Conservation (phyloP, 495 filamentous ascomycete species). For the Neurospora sp. region DNA sequence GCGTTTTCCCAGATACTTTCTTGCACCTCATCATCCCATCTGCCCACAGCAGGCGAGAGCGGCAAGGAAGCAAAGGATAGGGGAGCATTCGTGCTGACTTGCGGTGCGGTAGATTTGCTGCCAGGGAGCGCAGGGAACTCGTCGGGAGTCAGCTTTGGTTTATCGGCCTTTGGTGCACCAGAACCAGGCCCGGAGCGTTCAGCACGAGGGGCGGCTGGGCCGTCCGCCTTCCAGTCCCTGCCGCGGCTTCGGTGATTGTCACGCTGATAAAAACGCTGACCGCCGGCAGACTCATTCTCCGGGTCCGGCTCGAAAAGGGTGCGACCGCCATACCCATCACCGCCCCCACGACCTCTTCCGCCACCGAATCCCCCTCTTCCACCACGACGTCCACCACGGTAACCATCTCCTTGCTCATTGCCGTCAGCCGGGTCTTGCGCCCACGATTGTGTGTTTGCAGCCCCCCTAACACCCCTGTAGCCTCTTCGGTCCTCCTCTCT, state of each 20-base stretch:
- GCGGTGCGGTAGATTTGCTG: neutral
- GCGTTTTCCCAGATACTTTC: neutral
- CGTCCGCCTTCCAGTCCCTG: neutral
- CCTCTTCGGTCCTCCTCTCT: constrained; percentile 20
- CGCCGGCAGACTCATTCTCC: neutral
- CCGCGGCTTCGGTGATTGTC: neutral
- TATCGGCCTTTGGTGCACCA: constrained; percentile 11
- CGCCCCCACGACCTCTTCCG: constrained; percentile 10
- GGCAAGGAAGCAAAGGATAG: constrained; percentile 3
- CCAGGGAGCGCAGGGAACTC: constrained; percentile 35
- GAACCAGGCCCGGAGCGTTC: neutral
- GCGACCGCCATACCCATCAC: constrained; percentile 3
- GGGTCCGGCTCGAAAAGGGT: neutral
- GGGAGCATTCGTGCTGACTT: neutral
- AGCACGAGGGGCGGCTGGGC: neutral
- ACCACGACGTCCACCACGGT: constrained; percentile 16
- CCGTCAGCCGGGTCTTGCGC: constrained; percentile 6
- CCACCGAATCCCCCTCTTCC: constrained; percentile 13
- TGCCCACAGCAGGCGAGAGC: constrained; percentile 25
- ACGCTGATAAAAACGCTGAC: neutral
- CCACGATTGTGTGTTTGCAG: neutral
- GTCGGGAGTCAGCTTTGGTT: constrained; percentile 13
- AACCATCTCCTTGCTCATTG: constrained; percentile 7
- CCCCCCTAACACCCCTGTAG: constrained; percentile 29
- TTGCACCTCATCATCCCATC: constrained; percentile 39